Evolutionary conservation across 768 basidiomycete genomes (phyloP).

Genomic region (Termitomyces sp.): DNA sequence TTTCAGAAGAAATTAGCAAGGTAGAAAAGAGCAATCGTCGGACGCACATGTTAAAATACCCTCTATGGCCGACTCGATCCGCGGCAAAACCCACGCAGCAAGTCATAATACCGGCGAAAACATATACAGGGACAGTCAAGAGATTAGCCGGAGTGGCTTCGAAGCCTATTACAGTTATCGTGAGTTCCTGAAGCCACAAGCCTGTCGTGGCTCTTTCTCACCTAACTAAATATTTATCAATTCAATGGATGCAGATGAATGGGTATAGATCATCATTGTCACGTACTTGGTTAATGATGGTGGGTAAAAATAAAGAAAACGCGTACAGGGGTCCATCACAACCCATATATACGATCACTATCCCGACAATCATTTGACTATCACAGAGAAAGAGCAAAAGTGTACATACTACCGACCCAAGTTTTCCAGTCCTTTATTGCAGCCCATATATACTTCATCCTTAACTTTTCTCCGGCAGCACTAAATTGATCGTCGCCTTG

Average conservation of each 20-base stretch:
- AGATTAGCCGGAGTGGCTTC: constrained; percentile 71
- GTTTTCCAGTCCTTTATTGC: constrained; percentile 73
- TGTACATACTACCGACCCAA: constrained; percentile 47
- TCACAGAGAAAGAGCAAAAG: neutral
- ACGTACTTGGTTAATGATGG: constrained; percentile 66
- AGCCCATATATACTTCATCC: constrained; percentile 50
- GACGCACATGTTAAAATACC: constrained; percentile 58
- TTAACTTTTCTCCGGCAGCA: constrained; percentile 63
- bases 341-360: constrained; percentile 55
- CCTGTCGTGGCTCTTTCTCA: neutral
- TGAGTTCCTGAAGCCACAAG: neutral
- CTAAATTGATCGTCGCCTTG: constrained; percentile 68
- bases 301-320: constrained; percentile 74
- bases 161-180: constrained; percentile 36
- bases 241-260: neutral
- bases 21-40: constrained; percentile 15
- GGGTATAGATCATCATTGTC: neutral
- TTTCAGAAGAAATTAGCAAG: too few relatives aligned
- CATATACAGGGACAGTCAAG: constrained; percentile 74
- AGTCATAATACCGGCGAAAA: constrained; percentile 61
- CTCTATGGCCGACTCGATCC: constrained; percentile 56
- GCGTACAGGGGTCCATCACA: constrained; percentile 68
- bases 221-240: constrained; percentile 25
- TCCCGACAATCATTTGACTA: neutral
- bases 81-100: constrained; percentile 59